These are phyloP conservation scores for Lecanicillium sp. DNA, from an alignment of 2,329 filamentous ascomycete genomes.

Conservation along the genomic window DNA sequence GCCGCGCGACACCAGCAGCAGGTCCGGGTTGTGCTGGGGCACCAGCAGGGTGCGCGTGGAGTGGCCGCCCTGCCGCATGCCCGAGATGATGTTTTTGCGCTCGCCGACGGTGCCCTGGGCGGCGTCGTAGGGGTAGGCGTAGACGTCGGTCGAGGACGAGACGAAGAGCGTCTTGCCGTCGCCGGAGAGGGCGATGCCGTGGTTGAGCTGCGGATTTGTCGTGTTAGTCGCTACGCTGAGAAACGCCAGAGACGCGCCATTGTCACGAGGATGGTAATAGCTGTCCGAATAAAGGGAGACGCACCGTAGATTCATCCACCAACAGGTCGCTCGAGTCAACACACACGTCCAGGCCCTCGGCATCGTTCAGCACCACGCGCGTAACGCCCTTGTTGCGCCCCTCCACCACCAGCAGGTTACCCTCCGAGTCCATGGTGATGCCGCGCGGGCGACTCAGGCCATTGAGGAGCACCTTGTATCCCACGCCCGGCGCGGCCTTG, in stretches of 20 bases:
- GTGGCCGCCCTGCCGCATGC: conserved; percentile 53
- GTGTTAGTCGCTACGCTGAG: too few species aligned
- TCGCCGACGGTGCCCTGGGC: conserved; percentile 32
- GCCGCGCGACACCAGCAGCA: conserved; percentile 55
- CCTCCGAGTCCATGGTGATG: conserved; percentile 25
- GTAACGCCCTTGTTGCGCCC: conserved; percentile 21
- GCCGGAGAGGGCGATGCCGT: conserved; percentile 38
- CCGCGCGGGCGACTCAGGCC: conserved; percentile 20
- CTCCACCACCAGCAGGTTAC: conserved; percentile 29
- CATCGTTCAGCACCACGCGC: conserved; percentile 24
- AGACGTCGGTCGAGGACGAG: conserved; percentile 45
- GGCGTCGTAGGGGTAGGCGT: conserved; percentile 53
- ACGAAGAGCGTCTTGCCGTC: conserved; percentile 41
- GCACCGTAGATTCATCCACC: conserved; percentile 18
- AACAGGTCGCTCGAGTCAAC: conserved; percentile 19
- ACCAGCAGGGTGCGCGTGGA: conserved; percentile 55
- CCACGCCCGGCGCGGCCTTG: conserved; percentile 16
- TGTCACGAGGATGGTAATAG: too few species aligned
- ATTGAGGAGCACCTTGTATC: conserved; percentile 18
- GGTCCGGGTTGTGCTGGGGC: conserved; percentile 39
- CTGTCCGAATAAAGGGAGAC: too few species aligned
- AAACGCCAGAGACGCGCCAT: too few species aligned
- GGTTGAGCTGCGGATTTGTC: conserved; percentile 31
- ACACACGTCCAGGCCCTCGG: conserved; percentile 19
- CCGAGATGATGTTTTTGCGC: conserved; percentile 40